Conservation (phyloP, 2,329 filamentous ascomycete genomes). For the Macrophomina pseudophaseolina region DNA sequence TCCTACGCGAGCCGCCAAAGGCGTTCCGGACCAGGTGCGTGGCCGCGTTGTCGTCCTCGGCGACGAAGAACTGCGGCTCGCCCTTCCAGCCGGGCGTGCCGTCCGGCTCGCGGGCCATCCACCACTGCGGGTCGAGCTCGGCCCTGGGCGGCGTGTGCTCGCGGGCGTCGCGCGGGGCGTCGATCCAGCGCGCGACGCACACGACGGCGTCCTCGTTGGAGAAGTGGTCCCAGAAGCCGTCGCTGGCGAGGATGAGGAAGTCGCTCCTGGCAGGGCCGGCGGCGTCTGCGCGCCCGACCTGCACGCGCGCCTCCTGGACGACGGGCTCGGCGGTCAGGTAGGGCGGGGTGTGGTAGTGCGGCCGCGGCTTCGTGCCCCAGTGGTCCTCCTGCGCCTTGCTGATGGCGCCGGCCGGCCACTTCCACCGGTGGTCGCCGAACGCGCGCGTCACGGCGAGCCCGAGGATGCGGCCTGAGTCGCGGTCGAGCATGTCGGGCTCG, state of each 20-base stretch:
- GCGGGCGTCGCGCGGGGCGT: constrained; percentile 36
- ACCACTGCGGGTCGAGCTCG: neutral
- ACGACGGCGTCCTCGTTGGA: constrained; percentile 63
- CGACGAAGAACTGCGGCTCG: constrained; percentile 48
- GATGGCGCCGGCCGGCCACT: constrained; percentile 63
- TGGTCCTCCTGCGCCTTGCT: constrained; percentile 53
- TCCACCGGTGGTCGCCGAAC: constrained; percentile 73
- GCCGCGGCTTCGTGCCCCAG: constrained; percentile 55
- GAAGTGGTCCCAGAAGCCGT: constrained; percentile 70
- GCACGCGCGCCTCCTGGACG: constrained; percentile 61
- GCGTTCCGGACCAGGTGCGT: constrained; percentile 60
- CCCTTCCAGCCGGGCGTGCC: neutral
- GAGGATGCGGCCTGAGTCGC: constrained; percentile 63
- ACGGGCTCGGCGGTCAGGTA: constrained; percentile 72
- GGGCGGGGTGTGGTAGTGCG: constrained; percentile 60
- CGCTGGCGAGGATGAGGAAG: constrained; percentile 70
- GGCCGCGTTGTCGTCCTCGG: constrained; percentile 59
- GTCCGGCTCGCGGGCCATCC: neutral
- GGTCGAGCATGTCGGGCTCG: constrained; percentile 57
- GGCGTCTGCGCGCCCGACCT: constrained; percentile 39
- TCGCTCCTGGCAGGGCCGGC: constrained; percentile 38
- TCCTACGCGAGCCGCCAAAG: constrained; percentile 54
- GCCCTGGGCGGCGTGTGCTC: too few species aligned
- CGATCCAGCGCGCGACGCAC: constrained; percentile 62
- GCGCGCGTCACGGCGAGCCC: constrained; percentile 67